Conservation (phyloP, 208 protist species). For the Phytomonas sp. region DNA sequence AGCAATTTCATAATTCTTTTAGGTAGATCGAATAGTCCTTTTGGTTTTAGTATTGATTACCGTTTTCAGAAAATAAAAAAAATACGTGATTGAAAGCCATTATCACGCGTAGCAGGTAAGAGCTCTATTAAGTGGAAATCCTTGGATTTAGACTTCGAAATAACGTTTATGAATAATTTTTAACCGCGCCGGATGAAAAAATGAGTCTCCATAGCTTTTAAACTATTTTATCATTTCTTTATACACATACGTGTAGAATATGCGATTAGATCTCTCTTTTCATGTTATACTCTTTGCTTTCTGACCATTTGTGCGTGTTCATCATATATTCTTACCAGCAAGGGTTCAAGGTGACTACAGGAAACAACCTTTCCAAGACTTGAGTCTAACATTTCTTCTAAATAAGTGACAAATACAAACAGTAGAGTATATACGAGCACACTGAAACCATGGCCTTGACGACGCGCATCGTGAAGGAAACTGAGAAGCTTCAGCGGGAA, state of each 20-base stretch:
- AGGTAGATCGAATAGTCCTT: neutral
- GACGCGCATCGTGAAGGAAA: conserved; percentile 87
- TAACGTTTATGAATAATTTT: no score
- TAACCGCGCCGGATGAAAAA: neutral
- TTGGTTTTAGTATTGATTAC: neutral
- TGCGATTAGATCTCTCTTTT: neutral
- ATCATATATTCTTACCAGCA: neutral
- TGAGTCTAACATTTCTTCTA: neutral
- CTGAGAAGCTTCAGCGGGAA: conserved; percentile 86
- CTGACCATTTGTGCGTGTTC: neutral
- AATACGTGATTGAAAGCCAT: neutral
- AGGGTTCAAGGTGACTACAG: neutral
- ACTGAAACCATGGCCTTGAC: conserved; percentile 44
- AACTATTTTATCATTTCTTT: neutral
- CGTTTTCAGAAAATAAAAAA: neutral
- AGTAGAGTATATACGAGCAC: conserved; percentile 9
- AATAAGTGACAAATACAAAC: neutral
- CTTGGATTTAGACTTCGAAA: neutral
- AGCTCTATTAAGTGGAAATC: neutral
- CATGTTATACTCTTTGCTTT: neutral
- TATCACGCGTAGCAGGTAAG: neutral
- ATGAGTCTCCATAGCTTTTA: neutral
- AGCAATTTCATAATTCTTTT: neutral
- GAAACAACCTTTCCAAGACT: neutral
- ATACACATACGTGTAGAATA: neutral